Conservation (phyloP, 495 filamentous ascomycete genomes). For the Penicillium desertorum region DNA sequence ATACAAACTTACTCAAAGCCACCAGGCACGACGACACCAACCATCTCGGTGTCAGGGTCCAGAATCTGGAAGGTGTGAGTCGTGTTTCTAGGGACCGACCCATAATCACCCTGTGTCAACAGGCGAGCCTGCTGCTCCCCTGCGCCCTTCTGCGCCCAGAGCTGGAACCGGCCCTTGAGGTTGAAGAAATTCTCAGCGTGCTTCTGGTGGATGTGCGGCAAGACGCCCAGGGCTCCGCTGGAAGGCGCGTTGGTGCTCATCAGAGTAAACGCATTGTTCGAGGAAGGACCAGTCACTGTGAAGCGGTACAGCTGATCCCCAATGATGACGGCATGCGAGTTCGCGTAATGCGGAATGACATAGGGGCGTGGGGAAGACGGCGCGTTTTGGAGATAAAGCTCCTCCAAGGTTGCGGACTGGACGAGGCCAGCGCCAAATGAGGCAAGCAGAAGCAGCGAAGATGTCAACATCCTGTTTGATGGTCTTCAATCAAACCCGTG, state of each 20-base stretch:
- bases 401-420: constrained; percentile 21
- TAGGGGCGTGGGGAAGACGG: constrained; percentile 32
- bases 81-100: constrained; percentile 40
- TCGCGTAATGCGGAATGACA: constrained; percentile 34
- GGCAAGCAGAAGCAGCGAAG: constrained; percentile 14
- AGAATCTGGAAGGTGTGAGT: constrained; percentile 49
- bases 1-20: constrained; percentile 40
- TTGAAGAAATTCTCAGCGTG: constrained; percentile 51
- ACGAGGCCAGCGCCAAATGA: constrained; percentile 10
- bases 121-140: constrained; percentile 36
- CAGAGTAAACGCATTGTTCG: constrained; percentile 42
- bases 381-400: constrained; percentile 30
- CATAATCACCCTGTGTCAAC: constrained; percentile 41
- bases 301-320: constrained; percentile 34
- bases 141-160: constrained; percentile 42
- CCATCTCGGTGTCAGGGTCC: constrained; percentile 48
- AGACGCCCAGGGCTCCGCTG: constrained; percentile 32
- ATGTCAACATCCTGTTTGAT: constrained; percentile 16
- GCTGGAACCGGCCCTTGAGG: constrained; percentile 44
- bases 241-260: constrained; percentile 42
- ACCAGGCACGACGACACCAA: constrained; percentile 44
- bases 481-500: not conserved
- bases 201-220: constrained; percentile 43
- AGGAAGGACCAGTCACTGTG: constrained; percentile 44
- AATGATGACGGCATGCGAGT: constrained; percentile 32